A percentile compares a stretch with the other conserved stretches of the same genome.
Conservation (phyloP, 2,329 filamentous ascomycete genomes). For the Colletotrichum spaethianum region DNA sequence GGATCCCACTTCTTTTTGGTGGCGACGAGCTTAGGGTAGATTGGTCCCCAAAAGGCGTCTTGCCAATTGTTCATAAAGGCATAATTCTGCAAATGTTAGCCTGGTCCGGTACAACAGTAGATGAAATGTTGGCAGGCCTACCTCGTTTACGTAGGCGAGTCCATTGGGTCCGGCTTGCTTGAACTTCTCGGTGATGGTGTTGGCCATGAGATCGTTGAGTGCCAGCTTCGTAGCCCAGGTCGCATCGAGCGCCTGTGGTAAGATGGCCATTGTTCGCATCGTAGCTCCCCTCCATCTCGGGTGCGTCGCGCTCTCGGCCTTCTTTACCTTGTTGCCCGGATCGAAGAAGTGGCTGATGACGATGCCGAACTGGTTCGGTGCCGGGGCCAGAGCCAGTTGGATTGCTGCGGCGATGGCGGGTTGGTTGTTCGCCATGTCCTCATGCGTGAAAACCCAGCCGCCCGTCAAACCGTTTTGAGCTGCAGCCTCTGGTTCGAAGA, state of each 20-base stretch:
- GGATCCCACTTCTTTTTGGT: constrained; percentile 68
- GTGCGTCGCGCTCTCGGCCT: constrained; percentile 37
- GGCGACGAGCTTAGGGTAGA: constrained; percentile 48
- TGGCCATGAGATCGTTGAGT: constrained; percentile 40
- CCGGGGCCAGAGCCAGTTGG: constrained; percentile 14
- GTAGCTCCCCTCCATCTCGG: constrained; percentile 37
- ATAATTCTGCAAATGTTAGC: constrained; percentile 37
- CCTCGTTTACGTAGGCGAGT: constrained; percentile 38
- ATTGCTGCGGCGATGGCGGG: constrained; percentile 30
- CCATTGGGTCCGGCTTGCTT: constrained; percentile 36
- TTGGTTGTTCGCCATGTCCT: constrained; percentile 35
- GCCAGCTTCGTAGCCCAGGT: constrained; percentile 37
- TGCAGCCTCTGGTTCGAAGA: constrained; percentile 38
- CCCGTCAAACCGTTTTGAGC: constrained; percentile 42
- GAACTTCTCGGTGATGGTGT: constrained; percentile 39
- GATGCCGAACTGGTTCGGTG: constrained; percentile 22
- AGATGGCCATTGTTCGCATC: constrained; percentile 38
- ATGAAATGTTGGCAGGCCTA: not conserved
- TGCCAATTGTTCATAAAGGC: constrained; percentile 41
- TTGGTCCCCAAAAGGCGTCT: constrained; percentile 38
- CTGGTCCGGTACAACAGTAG: not conserved
- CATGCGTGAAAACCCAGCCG: constrained; percentile 41
- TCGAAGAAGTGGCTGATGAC: constrained; percentile 39
- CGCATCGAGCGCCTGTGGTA: constrained; percentile 35
- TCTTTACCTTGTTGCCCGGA: constrained; percentile 13